These are phyloP conservation scores for Aspergillus amoenus DNA, from an alignment of 2,329 filamentous ascomycete species.

Conservation along the genomic window DNA sequence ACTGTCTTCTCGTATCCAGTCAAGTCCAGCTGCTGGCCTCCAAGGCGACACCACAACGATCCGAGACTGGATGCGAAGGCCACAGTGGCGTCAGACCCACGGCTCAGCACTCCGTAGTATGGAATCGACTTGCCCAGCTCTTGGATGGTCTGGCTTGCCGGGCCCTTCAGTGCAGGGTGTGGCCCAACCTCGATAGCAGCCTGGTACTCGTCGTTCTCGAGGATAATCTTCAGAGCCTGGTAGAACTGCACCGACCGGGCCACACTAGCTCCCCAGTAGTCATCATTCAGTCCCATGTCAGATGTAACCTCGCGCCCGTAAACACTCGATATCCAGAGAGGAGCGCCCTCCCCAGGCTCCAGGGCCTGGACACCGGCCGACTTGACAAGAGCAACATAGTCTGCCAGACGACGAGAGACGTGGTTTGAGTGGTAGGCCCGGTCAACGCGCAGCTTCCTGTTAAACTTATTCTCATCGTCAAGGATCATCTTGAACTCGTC, in stretches of 20 bases:
- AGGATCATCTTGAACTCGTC: background rate
- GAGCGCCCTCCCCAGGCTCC: background rate
- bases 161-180: background rate
- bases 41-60: background rate
- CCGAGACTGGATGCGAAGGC: background rate
- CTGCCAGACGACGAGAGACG: conserved; percentile 2
- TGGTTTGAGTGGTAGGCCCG: conserved; percentile 12
- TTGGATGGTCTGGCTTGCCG: background rate
- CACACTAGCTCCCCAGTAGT: conserved; percentile 33
- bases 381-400: background rate
- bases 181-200: conserved; percentile 11
- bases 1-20: background rate
- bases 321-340: conserved; percentile 6
- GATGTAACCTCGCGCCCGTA: conserved; percentile 1
- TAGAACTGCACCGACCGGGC: conserved; percentile 24
- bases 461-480: background rate
- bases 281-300: background rate
- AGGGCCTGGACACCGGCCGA: background rate
- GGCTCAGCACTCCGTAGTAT: background rate
- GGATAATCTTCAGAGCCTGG: conserved; percentile 18
- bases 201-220: conserved; percentile 9
- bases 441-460: background rate
- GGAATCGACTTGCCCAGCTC: background rate
- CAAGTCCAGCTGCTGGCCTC: background rate
- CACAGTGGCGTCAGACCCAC: background rate